Evolutionary conservation across 73 alveolate genomes (phyloP), one percentile per base, ranked within the genome.

Genomic region (Paramecium biaurelia): DNA sequence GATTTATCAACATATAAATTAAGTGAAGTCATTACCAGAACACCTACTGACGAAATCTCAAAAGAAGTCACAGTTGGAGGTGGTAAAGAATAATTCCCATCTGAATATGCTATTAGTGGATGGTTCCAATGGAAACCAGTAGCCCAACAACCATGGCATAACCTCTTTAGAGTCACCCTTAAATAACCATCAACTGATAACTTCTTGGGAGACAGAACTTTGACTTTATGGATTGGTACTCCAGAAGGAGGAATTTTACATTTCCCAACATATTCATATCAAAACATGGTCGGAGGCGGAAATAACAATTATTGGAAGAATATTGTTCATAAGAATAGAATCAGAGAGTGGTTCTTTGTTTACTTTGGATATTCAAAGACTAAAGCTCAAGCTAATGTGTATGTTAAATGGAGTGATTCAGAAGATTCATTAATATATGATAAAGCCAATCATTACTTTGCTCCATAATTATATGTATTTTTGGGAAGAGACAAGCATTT

Each of bases 61-160:
- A 79, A 79, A 45, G 70, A 43, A 24, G 70, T 45, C 9, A 79
- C 72, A 15, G 42, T 41, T 12, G 90, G 90, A 21, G 90, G 90
- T 12, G 90, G 90, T 5, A 24, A 79, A 8, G 56, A 79, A 23
- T 15, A 79, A 79, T 79, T 79, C 90, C 90, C 90, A 42, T 41
- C 70, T 8, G 76, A 79, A 43, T 79, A 79, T 47, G 86, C 84
- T 26, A 53, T 85, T 38, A 53, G 86, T 85, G 92, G 92, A 14
- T 85, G 92, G 92, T 85, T 85, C 86, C 8, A 56, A 57, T 85
- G 92, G 92, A 56, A 85, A 53, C 85, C 85, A 23, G 21, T 38
- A 4, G 59, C 92, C 3, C 21, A 85, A 38, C 18, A 85, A 53
- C 86, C 92, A 28, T 85, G 92, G 92, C 92, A 85, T 28, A 85